phyloP scores from a whole-genome alignment of 352 stramenopile species.

The Phytophthora multivora region DNA sequence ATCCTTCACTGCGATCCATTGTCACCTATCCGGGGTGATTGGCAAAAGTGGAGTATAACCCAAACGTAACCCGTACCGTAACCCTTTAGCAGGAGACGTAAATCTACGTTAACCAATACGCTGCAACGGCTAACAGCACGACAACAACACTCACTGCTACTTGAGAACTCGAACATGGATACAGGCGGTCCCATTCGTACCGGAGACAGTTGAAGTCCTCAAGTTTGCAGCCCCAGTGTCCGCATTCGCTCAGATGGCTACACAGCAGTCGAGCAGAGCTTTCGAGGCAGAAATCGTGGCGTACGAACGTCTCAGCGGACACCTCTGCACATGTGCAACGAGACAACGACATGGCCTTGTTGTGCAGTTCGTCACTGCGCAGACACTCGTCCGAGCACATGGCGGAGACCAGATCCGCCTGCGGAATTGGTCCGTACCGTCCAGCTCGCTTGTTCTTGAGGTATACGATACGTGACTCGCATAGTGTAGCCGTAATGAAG shows the following conservation, averaged over 20 bases:
- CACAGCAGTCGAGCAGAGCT: slow-evolving; percentile 86
- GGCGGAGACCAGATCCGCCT: slow-evolving; percentile 66
- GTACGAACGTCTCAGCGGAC: slow-evolving; percentile 67
- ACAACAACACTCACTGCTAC: slow-evolving; percentile 13
- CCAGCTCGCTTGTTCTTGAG: slow-evolving; percentile 65
- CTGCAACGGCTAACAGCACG: slow-evolving; percentile 18
- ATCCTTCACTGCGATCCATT: slow-evolving; percentile 2
- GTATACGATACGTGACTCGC: slow-evolving; percentile 78
- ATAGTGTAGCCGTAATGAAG: slow-evolving; percentile 74
- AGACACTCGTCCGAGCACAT: slow-evolving; percentile 91
- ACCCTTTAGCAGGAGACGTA: background rate
- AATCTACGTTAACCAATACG: slow-evolving; percentile 26
- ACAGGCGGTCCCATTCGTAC: slow-evolving; percentile 85
- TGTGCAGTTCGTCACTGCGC: slow-evolving; percentile 77
- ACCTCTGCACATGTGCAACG: slow-evolving; percentile 86
- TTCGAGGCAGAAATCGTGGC: slow-evolving; percentile 80
- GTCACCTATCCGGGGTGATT: slow-evolving; percentile 14
- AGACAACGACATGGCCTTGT: slow-evolving; percentile 71
- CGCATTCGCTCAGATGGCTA: slow-evolving; percentile 86
- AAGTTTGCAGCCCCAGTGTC: slow-evolving; percentile 84
- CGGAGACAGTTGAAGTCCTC: slow-evolving; percentile 92
- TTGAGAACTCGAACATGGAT: slow-evolving; percentile 46
- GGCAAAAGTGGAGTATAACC: slow-evolving; percentile 16
- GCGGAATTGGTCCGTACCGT: slow-evolving; percentile 60
- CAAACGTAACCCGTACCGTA: slow-evolving; percentile 26